Evolutionary conservation across 805 yeast genomes (phyloP), one percentile per base, ranked within the genome.

Genomic region (Brettanomyces sp.): DNA sequence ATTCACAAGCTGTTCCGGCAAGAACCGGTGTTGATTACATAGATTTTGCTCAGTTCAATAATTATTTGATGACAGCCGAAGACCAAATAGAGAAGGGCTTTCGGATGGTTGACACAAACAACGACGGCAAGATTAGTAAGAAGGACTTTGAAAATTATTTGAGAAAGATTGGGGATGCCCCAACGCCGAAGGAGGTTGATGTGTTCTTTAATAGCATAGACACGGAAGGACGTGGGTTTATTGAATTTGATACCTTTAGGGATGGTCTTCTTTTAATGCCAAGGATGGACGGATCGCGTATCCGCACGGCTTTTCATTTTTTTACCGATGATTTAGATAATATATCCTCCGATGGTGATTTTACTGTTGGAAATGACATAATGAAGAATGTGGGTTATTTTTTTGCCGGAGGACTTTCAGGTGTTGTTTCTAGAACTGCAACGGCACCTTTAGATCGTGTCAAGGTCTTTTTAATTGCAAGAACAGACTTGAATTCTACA

Each of bases 371-470:
- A 39, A 80, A 79, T 59, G 95, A 87, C 51, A 74, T 85, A 45
- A 65, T 85, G 43, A 80, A 84, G 58, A 95, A 96, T 32, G 74
- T 88, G 50, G 96, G 97, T 1, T 93, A 79, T 64, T 93, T 93
- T 58, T 66, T 90, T 33, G 95, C 96, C 1, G 99, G 99, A 36
- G 99, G 99, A 0, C 63, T 90, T 21, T 85, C 96, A 1, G 99
- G 99, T 2, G 99, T 91, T 2, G 84, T 93, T 4, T 88, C 96
- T 12, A 79, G 99, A 66, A 89, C 98, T 0, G 84, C 93, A 56
- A 93, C 99, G 0, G 99, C 98, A 0, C 99, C 99, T 9, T 86
- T 93, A 52, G 99, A 93, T 63, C 76, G 99, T 60, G 77, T 93
- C 22, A 93, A 93, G 62, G 98, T 93, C 12, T 93, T 86, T 55